These are phyloP conservation scores for Ustilago esculenta DNA, from an alignment of 1,284 basidiomycete genomes.

Conservation along the genomic window DNA sequence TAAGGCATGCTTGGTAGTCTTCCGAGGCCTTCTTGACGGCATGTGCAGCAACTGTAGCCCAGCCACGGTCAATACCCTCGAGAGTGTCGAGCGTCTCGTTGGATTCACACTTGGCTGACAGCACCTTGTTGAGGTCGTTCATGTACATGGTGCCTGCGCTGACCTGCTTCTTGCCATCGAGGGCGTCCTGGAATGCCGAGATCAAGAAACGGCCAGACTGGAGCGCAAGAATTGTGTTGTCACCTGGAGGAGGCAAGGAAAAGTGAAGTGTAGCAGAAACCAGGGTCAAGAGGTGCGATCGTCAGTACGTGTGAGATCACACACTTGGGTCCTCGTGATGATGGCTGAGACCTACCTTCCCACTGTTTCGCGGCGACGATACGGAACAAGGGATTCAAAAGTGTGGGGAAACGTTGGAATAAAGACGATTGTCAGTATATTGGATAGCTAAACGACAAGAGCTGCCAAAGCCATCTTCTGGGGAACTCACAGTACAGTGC, in stretches of 20 bases:
- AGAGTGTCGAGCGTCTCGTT: slow-evolving; percentile 69
- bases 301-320: too few relatives aligned
- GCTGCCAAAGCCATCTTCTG: background rate
- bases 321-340: too few relatives aligned
- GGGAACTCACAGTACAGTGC: slow-evolving; percentile 62
- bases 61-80: slow-evolving; percentile 70
- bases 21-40: slow-evolving; percentile 71
- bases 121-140: slow-evolving; percentile 67
- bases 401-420: too few relatives aligned
- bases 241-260: slow-evolving; percentile 54
- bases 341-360: slow-evolving; percentile 14
- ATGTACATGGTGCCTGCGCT: slow-evolving; percentile 69
- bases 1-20: slow-evolving; percentile 69
- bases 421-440: background rate
- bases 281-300: too few relatives aligned
- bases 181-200: slow-evolving; percentile 69
- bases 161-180: slow-evolving; percentile 69
- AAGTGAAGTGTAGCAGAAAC: background rate
- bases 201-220: slow-evolving; percentile 72
- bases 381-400: background rate
- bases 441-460: background rate
- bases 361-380: background rate
- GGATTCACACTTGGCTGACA: slow-evolving; percentile 68
- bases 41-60: slow-evolving; percentile 71
- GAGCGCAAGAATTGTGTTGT: slow-evolving; percentile 71